These are phyloP conservation scores for Limnanthes douglasii DNA, from an alignment of 345 rosid species.

Conservation along the genomic window DNA sequence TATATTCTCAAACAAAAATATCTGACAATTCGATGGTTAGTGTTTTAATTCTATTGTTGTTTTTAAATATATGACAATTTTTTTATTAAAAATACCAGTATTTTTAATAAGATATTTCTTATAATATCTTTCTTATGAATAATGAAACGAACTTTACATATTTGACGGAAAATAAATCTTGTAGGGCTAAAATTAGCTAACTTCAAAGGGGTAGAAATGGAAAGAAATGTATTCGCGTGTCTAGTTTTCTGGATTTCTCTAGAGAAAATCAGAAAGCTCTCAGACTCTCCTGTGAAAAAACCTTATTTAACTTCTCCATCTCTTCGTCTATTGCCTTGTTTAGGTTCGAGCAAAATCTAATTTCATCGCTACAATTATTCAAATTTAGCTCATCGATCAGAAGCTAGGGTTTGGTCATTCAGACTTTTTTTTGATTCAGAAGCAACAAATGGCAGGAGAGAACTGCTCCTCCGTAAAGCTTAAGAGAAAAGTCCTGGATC, in stretches of 20 bases:
- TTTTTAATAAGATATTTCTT: no score
- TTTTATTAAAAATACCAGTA: no score
- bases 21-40: no score
- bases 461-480: constrained; percentile 11
- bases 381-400: background rate
- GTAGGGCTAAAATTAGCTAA: no score
- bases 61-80: no score
- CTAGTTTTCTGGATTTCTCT: constrained; percentile 13
- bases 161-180: no score
- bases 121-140: no score
- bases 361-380: background rate
- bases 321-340: background rate
- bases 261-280: constrained; percentile 6
- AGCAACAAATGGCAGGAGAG: constrained; percentile 6
- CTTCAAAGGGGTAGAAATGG: no score
- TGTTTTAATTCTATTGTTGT: no score
- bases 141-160: no score
- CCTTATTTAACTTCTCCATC: background rate
- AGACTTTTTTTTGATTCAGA: background rate
- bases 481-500: constrained; percentile 48
- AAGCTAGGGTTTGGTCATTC: background rate
- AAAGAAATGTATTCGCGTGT: no score
- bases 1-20: no score
- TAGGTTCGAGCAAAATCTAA: background rate
- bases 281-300: background rate